Evolutionary conservation across 2,329 filamentous ascomycete genomes (phyloP).

Genomic region (Xylaria sp.): DNA sequence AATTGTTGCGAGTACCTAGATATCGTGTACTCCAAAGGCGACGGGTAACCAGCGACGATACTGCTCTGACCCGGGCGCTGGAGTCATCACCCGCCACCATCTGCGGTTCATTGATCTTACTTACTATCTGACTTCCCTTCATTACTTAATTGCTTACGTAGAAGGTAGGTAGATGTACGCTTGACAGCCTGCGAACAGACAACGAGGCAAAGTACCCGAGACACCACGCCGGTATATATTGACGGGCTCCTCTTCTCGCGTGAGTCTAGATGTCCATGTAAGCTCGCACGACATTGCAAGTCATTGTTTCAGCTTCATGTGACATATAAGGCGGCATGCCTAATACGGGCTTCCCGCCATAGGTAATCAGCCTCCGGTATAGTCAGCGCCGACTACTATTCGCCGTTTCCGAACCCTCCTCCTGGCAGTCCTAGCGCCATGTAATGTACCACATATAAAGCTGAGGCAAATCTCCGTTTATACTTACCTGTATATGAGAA

Average conservation of each 20-base stretch:
- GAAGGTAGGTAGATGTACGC: background rate
- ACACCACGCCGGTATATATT: background rate
- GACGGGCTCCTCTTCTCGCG: background rate
- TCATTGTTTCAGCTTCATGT: conserved; percentile 8
- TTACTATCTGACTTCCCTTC: background rate
- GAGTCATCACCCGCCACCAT: background rate
- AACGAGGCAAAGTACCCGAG: background rate
- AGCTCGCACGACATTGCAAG: background rate
- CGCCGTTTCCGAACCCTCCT: no score
- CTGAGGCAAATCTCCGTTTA: no score
- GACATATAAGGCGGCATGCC: background rate
- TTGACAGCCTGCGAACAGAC: background rate
- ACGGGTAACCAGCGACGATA: no score
- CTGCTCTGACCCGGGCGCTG: no score
- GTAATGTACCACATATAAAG: no score
- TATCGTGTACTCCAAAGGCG: no score
- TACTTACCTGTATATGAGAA: no score
- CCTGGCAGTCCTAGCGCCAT: background rate
- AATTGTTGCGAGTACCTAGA: background rate
- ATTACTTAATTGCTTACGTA: background rate
- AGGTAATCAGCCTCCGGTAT: background rate
- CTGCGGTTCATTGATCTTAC: background rate
- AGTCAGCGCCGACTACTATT: background rate
- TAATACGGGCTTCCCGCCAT: background rate
- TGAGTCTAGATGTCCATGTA: background rate